These are phyloP conservation scores for Yarrowia sp. DNA, from an alignment of 805 yeast species.

Conservation along the genomic window DNA sequence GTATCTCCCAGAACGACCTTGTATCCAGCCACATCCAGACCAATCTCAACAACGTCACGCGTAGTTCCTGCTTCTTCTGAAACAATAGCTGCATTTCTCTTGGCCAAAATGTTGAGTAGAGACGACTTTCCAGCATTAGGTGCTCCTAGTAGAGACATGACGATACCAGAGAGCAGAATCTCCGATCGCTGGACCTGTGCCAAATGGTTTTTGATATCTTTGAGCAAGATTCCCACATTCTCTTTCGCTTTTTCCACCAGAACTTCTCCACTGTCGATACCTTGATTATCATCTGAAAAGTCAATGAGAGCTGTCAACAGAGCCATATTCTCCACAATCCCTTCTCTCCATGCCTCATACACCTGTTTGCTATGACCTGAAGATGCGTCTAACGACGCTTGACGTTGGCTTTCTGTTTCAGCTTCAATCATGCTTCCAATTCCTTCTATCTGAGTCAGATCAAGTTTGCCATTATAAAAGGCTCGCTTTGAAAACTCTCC, in stretches of 20 bases:
- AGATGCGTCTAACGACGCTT: conserved; percentile 68
- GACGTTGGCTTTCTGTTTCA: conserved; percentile 85
- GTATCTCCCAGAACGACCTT: conserved; percentile 86
- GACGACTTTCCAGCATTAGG: conserved; percentile 98
- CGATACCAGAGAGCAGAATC: conserved; percentile 67
- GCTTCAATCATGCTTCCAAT: conserved; percentile 85
- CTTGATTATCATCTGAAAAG: conserved; percentile 90
- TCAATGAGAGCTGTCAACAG: conserved; percentile 84
- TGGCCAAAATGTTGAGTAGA: conserved; percentile 67
- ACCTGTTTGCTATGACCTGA: conserved; percentile 59
- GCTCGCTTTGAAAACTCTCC: conserved; percentile 92
- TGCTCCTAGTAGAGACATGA: conserved; percentile 73
- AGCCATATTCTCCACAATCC: conserved; percentile 64
- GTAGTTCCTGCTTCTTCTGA: conserved; percentile 93
- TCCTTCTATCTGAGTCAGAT: conserved; percentile 88
- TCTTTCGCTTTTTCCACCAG: conserved; percentile 51
- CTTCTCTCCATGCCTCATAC: conserved; percentile 64
- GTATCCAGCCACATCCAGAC: conserved; percentile 76
- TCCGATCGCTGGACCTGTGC: conserved; percentile 38
- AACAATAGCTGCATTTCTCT: conserved; percentile 83
- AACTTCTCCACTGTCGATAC: conserved; percentile 54
- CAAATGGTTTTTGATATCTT: conserved; percentile 45
- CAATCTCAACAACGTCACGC: conserved; percentile 78
- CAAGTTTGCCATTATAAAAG: conserved; percentile 76
- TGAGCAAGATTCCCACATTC: conserved; percentile 44